Evolutionary conservation across 805 yeast species (phyloP), one percentile per base, ranked within the genome.

Genomic region (Metahyphopichia silvanorum): DNA sequence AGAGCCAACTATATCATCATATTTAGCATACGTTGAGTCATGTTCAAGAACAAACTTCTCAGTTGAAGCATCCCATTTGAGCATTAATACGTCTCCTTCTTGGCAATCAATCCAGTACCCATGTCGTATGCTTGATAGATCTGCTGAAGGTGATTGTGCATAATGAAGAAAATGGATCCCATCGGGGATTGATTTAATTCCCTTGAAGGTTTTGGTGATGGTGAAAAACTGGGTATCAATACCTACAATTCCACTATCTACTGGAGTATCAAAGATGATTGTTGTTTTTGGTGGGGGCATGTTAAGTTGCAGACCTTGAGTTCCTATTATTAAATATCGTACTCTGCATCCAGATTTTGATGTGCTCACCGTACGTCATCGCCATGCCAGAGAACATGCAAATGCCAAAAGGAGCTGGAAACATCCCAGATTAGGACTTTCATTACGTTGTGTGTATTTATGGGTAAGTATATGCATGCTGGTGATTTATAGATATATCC

Each of bases 151-250:
- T 7, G 30, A 8, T 21, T 30, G 29, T 0, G 76, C 71, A 54
- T 72, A 67, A 51, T 80, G 86, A 9, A 79, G 42, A 2, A 77
- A 51, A 50, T 80, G 86, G 0, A 66, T 29, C 0, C 86, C 86
- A 3, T 49, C 36, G 0, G 75, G 66, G 4, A 80, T 56, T 12
- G 55, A 51, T 40, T 76, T 77, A 40, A 80, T 63, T 1, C 86
- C 86, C 35, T 53, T 58, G 16, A 74, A 55, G 2, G 54, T 34
- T 7, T 51, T 37, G 16, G 62, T 66, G 6, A 70, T 46, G 21
- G 57, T 59, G 57, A 76, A 73, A 47, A 70, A 74, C 38, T 64
- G 70, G 14, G 68, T 47, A 38, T 76, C 80, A 16, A 76, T 63
- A 1, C 82, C 82, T 4, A 58, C 22, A 13, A 52, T 33, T 49